Conservation (phyloP, 108 stramenopile genomes). For the Cyclotella cryptica region DNA sequence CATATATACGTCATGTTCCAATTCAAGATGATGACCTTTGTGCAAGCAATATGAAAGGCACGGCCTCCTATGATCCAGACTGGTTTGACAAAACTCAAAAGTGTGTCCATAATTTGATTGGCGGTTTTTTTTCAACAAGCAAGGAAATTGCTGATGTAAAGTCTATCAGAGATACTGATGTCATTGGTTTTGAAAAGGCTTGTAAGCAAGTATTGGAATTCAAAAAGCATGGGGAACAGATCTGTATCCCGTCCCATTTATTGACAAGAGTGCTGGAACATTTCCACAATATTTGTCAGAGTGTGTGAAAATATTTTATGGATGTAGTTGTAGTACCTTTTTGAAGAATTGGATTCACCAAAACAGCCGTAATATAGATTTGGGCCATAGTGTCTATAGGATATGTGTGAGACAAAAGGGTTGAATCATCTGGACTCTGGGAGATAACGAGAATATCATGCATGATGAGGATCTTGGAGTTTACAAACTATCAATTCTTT, state of each 20-base stretch:
- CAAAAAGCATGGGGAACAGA: conserved; percentile 54
- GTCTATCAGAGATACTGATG: conserved; percentile 33
- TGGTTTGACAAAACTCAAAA: conserved; percentile 50
- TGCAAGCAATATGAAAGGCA: background rate
- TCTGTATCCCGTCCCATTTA: conserved; percentile 33
- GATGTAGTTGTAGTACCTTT: no score
- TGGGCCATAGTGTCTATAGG: no score
- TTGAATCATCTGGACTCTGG: no score
- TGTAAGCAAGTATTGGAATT: conserved; percentile 54
- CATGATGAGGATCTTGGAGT: no score
- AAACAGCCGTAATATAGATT: no score
- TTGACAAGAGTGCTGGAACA: conserved; percentile 9
- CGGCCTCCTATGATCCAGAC: conserved; percentile 17
- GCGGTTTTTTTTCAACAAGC: conserved; percentile 39
- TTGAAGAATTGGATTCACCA: no score
- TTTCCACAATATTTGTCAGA: background rate
- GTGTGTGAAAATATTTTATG: no score
- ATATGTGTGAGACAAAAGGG: no score
- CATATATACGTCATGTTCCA: conserved; percentile 25
- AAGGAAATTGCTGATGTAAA: conserved; percentile 31
- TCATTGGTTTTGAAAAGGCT: conserved; percentile 42
- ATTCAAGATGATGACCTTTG: conserved; percentile 30
- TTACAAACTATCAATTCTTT: no score
- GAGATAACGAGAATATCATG: no score
- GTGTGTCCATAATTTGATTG: conserved; percentile 22